Conservation (phyloP, 768 basidiomycete genomes). For the Calocera cornea region DNA sequence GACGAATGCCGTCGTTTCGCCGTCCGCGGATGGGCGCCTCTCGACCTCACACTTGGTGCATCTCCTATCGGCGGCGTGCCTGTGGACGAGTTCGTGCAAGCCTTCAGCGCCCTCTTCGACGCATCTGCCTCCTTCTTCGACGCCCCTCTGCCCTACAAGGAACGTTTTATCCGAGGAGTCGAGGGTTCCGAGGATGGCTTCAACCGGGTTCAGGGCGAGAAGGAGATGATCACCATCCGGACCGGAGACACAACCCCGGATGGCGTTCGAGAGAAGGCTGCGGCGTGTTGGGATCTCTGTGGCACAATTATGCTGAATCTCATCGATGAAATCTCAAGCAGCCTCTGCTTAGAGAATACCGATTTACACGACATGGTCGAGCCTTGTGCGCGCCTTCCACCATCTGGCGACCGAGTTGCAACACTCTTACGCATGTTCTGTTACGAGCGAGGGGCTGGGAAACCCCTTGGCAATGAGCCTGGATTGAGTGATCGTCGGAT, state of each 20-base stretch:
- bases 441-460: slow-evolving; percentile 11
- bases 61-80: not conserved
- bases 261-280: slow-evolving; percentile 1
- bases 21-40: not conserved
- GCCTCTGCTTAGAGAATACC: slow-evolving; percentile 7
- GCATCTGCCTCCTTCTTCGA: not conserved
- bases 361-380: slow-evolving; percentile 6
- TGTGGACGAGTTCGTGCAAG: not conserved
- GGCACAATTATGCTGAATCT: slow-evolving; percentile 12
- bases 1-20: slow-evolving; percentile 1
- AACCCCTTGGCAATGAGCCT: slow-evolving; percentile 1
- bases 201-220: slow-evolving; percentile 13
- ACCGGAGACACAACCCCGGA: slow-evolving; percentile 7
- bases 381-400: slow-evolving; percentile 8
- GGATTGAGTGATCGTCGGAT: slow-evolving; percentile 6
- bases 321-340: slow-evolving; percentile 9
- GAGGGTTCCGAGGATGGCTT: slow-evolving; percentile 16
- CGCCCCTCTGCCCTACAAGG: not conserved
- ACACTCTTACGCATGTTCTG: slow-evolving; percentile 15
- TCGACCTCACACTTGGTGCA: not conserved
- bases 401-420: slow-evolving; percentile 6
- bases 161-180: not conserved
- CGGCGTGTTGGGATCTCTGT: slow-evolving; percentile 8
- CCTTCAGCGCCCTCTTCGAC: not conserved
- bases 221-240: slow-evolving; percentile 14